A percentile compares a stretch with the other conserved stretches of the same genome.
These are phyloP conservation scores for Fusarium sp. DNA, from an alignment of 2,329 filamentous ascomycete genomes.

Conservation along the genomic window DNA sequence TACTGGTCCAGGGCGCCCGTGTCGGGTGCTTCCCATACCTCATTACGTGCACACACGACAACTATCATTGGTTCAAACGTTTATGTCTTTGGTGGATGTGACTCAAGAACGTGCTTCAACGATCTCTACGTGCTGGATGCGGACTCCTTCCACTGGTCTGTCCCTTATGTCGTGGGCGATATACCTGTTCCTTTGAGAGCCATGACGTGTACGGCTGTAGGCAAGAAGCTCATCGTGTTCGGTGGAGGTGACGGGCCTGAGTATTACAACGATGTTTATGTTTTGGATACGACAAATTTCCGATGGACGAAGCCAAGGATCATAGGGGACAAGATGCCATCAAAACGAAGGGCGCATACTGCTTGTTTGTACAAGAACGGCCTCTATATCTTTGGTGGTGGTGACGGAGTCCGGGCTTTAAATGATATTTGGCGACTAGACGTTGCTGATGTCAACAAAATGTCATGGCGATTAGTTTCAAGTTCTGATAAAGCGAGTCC, in stretches of 20 bases:
- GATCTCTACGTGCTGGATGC: slow-evolving; percentile 76
- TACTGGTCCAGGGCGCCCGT: slow-evolving; percentile 75
- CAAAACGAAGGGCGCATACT: slow-evolving; percentile 73
- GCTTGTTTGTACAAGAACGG: slow-evolving; percentile 78
- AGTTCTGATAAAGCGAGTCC: slow-evolving; percentile 53
- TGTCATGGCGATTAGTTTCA: slow-evolving; percentile 75
- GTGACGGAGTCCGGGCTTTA: slow-evolving; percentile 75
- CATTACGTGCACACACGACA: slow-evolving; percentile 73
- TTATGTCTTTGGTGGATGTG: slow-evolving; percentile 76
- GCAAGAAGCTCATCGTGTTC: slow-evolving; percentile 76
- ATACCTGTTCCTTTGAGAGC: slow-evolving; percentile 73
- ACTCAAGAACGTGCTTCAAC: slow-evolving; percentile 74
- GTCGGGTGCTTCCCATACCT: slow-evolving; percentile 70
- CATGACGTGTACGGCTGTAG: slow-evolving; percentile 78
- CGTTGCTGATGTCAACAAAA: slow-evolving; percentile 72
- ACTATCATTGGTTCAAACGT: slow-evolving; percentile 74
- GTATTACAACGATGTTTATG: slow-evolving; percentile 79
- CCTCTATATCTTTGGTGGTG: slow-evolving; percentile 78
- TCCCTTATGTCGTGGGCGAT: slow-evolving; percentile 72
- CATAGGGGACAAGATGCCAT: slow-evolving; percentile 67
- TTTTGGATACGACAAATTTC: slow-evolving; percentile 77
- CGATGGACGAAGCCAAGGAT: slow-evolving; percentile 73
- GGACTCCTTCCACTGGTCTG: slow-evolving; percentile 76
- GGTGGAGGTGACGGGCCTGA: slow-evolving; percentile 76
- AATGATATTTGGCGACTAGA: slow-evolving; percentile 80